Evolutionary conservation across 2,329 filamentous ascomycete species (phyloP), one percentile per base, ranked within the genome.

Genomic region (Epichloe elymi): DNA sequence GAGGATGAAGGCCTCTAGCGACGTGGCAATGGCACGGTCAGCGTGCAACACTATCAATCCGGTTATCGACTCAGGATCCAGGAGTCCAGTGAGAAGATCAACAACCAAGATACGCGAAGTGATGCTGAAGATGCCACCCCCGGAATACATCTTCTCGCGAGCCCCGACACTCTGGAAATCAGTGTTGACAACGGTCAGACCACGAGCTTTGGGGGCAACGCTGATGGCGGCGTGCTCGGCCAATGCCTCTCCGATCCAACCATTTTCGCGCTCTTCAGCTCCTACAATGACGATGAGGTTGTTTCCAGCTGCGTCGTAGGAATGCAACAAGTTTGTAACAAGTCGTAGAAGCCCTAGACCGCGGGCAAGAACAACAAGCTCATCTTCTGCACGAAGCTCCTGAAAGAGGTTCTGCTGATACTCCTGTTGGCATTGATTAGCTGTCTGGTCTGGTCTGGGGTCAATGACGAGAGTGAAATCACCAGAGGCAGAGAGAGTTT

Each of bases 361-460:
- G 49, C 88, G 86, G 41, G 91, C 93, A 51, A 97, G 79, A 50
- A 98, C 77, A 60, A 97, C 85, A 57, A 98, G 83, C 68, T 94
- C 86, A 86, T 98, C 93, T 71, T 96, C 87, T 54, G 82, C 74
- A 56, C 88, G 85, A 58, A 95, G 81, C 70, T 93, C 86, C 66
- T 86, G 88, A 73, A 97, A 97, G 61, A 97, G 81, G 63, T 88
- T 85, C 72, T 97, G 90, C 73, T 98, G 93, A 68, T 94, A 98
- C 75, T 89, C 76, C 82, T 85, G 51, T 3, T 23, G 0, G 36
- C 11, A 12, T 19, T 40, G 17, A 14, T 53, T 19, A 51, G 52
- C 40, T 35, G 38, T 37, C 15, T 12, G 19, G 7, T 15, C 2
- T 11, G 30, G 30, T 11, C 30, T 4, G 30, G 20, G 19, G 5